phyloP scores from a whole-genome alignment of 352 stramenopile species.

The Pythium phragmitis region DNA sequence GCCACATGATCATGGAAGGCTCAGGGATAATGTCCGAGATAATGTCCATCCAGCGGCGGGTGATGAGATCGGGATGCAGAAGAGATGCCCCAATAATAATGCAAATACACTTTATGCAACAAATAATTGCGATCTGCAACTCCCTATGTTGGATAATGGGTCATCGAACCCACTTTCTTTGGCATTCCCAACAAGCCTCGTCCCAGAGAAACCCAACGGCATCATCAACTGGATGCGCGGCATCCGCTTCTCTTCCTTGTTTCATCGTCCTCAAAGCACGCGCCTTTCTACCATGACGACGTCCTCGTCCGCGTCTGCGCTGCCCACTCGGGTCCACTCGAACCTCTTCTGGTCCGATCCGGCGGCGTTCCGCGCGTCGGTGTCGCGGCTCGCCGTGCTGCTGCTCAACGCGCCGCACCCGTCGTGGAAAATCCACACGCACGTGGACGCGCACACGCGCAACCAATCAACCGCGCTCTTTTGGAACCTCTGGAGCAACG shows the following conservation, averaged over 20 bases:
- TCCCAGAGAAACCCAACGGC: neutral
- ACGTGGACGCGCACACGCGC: constrained; percentile 21
- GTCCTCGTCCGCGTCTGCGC: constrained; percentile 4
- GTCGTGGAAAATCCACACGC: constrained; percentile 41
- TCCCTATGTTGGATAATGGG: too few relatives aligned
- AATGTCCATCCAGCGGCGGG: neutral
- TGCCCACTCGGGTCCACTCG: constrained; percentile 37
- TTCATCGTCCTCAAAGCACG: neutral
- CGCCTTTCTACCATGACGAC: neutral
- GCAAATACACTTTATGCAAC: too few relatives aligned
- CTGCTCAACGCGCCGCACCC: constrained; percentile 52
- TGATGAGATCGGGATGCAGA: too few relatives aligned
- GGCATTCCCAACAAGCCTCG: constrained; percentile 1
- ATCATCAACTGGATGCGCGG: neutral
- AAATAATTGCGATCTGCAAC: too few relatives aligned
- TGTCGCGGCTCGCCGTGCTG: constrained; percentile 55
- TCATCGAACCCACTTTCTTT: neutral
- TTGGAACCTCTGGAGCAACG: constrained; percentile 67
- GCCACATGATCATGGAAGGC: neutral
- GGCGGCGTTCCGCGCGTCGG: constrained; percentile 18
- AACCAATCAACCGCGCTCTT: constrained; percentile 49
- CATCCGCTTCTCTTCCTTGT: neutral
- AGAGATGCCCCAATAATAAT: too few relatives aligned
- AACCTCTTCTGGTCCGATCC: constrained; percentile 58
- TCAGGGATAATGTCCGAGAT: neutral